These are phyloP conservation scores for Phyllosticta citribraziliensis DNA, from an alignment of 2,329 filamentous ascomycete genomes.

Conservation along the genomic window DNA sequence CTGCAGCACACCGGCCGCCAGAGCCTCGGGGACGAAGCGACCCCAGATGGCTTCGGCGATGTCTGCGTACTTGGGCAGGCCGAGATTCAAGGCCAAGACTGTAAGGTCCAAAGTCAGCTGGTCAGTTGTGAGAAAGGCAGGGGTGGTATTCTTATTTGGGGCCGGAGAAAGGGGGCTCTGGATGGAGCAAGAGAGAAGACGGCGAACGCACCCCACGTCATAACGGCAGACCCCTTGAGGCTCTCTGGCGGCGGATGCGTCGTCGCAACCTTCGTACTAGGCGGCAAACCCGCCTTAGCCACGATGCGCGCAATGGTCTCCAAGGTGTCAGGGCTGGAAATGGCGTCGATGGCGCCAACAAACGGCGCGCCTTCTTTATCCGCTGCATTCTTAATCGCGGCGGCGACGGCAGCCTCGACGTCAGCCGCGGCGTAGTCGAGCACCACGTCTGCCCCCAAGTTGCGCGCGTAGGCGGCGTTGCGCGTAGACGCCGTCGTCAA, in stretches of 20 bases:
- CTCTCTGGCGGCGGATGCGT: slow-evolving; percentile 1
- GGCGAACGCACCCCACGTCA: neutral
- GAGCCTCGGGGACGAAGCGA: slow-evolving; percentile 23
- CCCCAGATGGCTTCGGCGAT: slow-evolving; percentile 25
- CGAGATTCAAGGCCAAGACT: slow-evolving; percentile 6
- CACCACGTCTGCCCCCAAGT: slow-evolving; percentile 20
- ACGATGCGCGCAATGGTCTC: neutral
- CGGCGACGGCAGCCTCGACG: slow-evolving; percentile 28
- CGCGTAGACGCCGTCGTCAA: slow-evolving; percentile 22
- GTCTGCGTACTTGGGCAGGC: slow-evolving; percentile 17
- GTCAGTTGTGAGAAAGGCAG: neutral
- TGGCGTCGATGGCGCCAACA: slow-evolving; percentile 31
- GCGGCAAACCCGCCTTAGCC: neutral
- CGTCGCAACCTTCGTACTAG: neutral
- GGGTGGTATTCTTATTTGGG: no score
- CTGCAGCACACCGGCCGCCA: slow-evolving; percentile 23
- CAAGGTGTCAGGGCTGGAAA: slow-evolving; percentile 9
- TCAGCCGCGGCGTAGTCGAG: slow-evolving; percentile 24
- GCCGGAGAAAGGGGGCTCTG: neutral
- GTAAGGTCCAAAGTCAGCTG: neutral
- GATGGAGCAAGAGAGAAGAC: neutral
- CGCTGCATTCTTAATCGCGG: slow-evolving; percentile 20
- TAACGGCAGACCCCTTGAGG: neutral
- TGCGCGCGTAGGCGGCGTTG: slow-evolving; percentile 24
- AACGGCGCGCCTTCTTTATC: slow-evolving; percentile 21